Conservation (phyloP, 2,329 filamentous ascomycete species). For the Rutstroemia sp. region DNA sequence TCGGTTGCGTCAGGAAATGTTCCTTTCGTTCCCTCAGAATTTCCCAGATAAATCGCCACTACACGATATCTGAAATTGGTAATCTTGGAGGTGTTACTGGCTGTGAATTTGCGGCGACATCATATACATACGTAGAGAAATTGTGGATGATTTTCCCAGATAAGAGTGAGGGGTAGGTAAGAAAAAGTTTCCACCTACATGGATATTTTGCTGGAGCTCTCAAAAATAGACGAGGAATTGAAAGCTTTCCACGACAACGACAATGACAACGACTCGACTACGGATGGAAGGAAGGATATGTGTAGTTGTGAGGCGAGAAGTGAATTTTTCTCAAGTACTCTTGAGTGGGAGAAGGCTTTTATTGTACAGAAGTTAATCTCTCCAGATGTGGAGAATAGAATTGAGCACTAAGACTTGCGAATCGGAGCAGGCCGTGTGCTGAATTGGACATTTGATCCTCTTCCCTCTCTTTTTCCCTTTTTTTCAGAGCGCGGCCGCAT, state of each 20-base stretch:
- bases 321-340: background rate
- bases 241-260: background rate
- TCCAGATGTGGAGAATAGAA: background rate
- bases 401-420: background rate
- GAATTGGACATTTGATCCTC: background rate
- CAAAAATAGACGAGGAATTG: background rate
- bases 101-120: background rate
- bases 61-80: background rate
- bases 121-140: background rate
- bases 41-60: slow-evolving; percentile 1
- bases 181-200: background rate
- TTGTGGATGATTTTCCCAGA: background rate
- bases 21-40: background rate
- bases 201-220: background rate
- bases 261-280: background rate
- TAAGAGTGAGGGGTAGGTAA: slow-evolving; percentile 1
- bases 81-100: slow-evolving; percentile 1
- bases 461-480: background rate
- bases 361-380: background rate
- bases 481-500: no score
- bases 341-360: background rate
- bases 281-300: background rate
- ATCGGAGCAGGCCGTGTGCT: background rate
- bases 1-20: background rate
- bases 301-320: background rate